Percentiles rank a stretch among this genome's conserved stretches.
Conservation (phyloP, 306 rosid genomes). For the Cajanus cajan region DNA sequence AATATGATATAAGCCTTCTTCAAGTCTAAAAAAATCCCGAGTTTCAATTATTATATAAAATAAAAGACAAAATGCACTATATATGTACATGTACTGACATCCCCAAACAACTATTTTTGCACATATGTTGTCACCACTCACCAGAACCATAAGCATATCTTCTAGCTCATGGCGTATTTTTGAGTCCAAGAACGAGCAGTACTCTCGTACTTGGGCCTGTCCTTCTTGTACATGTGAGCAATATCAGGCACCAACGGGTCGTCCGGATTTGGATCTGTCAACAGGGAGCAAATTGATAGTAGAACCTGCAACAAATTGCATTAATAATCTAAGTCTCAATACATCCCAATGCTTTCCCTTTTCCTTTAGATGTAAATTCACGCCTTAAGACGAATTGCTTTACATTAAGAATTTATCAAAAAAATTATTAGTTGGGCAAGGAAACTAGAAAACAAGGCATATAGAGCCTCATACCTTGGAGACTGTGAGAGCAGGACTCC, state of each 20-base stretch:
- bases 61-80: slow-evolving; percentile 13
- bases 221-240: slow-evolving; percentile 57
- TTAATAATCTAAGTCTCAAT: not conserved
- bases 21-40: not conserved
- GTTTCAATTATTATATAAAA: slow-evolving; percentile 32
- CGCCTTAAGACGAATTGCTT: not conserved
- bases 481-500: slow-evolving; percentile 50
- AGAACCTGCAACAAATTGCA: slow-evolving; percentile 37
- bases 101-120: not conserved
- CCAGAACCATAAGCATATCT: slow-evolving; percentile 2
- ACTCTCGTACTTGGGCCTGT: slow-evolving; percentile 47
- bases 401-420: not conserved
- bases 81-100: slow-evolving; percentile 19
- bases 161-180: slow-evolving; percentile 52
- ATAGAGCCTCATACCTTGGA: slow-evolving; percentile 31
- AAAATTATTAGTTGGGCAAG: not conserved
- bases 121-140: not conserved
- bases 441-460: not conserved
- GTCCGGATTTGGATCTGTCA: slow-evolving; percentile 60
- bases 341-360: not conserved
- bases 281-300: slow-evolving; percentile 54
- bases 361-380: not conserved
- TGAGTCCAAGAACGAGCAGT: slow-evolving; percentile 65
- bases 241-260: slow-evolving; percentile 63
- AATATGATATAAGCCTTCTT: not conserved